Percentiles rank a stretch among this genome's conserved stretches.
phyloP scores from a whole-genome alignment of 108 stramenopile species.

The Nitzschia sp. region DNA sequence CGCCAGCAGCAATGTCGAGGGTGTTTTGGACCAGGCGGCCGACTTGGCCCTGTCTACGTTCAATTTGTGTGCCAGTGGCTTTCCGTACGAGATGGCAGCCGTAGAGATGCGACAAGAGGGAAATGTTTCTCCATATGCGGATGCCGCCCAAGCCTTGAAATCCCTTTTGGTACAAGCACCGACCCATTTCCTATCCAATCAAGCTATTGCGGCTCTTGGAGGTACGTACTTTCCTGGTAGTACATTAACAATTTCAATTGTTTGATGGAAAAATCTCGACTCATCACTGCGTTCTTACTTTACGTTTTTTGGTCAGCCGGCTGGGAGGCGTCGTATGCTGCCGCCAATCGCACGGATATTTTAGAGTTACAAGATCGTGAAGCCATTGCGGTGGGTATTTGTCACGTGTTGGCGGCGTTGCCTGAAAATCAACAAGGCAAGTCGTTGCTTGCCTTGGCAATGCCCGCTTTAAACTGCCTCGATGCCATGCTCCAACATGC shows the following conservation, averaged over 20 bases:
- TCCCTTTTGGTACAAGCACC: constrained; percentile 42
- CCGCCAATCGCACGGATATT: constrained; percentile 33
- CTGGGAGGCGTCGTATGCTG: constrained; percentile 51
- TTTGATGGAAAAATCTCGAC: not conserved
- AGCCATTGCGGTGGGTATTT: constrained; percentile 48
- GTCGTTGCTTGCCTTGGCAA: constrained; percentile 45
- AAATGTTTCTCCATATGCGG: constrained; percentile 38
- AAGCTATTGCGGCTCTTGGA: constrained; percentile 53
- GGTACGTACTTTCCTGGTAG: constrained; percentile 41
- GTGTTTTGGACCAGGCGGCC: constrained; percentile 46
- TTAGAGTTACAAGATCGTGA: constrained; percentile 53
- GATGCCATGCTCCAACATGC: constrained; percentile 39
- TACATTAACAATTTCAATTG: not conserved
- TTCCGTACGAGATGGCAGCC: constrained; percentile 18
- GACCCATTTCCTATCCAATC: constrained; percentile 38
- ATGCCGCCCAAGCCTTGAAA: constrained; percentile 51
- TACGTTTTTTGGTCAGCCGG: constrained; percentile 17
- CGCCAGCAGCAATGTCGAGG: constrained; percentile 18
- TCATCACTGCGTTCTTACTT: not conserved
- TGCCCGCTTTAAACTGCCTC: constrained; percentile 46
- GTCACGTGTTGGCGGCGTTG: constrained; percentile 47
- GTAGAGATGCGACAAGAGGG: constrained; percentile 26
- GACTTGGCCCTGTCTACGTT: constrained; percentile 55
- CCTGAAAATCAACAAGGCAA: constrained; percentile 39
- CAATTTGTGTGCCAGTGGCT: constrained; percentile 31